Evolutionary conservation across 2,329 filamentous ascomycete genomes (phyloP), one percentile per base, ranked within the genome.

Genomic region (Leptographium procerum): DNA sequence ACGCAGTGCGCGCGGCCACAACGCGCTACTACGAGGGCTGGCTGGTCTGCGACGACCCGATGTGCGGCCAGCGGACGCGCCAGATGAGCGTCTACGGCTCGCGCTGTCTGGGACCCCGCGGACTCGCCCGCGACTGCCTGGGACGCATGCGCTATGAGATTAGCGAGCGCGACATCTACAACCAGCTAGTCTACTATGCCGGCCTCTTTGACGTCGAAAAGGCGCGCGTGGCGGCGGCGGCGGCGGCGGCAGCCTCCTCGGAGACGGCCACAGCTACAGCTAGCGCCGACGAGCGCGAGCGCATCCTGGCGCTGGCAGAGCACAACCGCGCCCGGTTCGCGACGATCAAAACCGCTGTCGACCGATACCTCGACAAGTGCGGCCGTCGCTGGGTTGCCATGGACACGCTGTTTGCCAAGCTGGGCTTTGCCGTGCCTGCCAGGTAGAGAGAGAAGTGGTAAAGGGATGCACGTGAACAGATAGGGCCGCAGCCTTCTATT

Each of bases 61-160:
- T 88, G 36, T 99, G 94, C 71, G 88, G 87, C 31, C 88, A 85
- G 68, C 86, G 89, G 59, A 97, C 94, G 2, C 83, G 92, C 54
- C 90, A 96, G 70, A 91, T 97, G 78, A 89, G 85, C 66, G 94
- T 99, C 45, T 96, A 95, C 70, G 94, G 94, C 52, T 85, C 87
- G 61, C 84, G 91, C 55, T 99, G 94, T 69, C 78, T 97, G 7
- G 94, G 94, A 0, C 89, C 92, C 19, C 86, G 86, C 64, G 91
- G 91, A 1, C 84, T 94, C 3, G 92, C 88, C 0, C 82, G 85
- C 58, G 91, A 90, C 58, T 99, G 94, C 70, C 75, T 85, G 4
- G 94, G 94, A 24, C 83, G 83, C 55, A 97, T 99, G 91, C 77
- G 82, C 26, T 96, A 91, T 69, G 91, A 95, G 73, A 87, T 89